Conservation (phyloP, 306 rosid species). For the Prunus campanulata region DNA sequence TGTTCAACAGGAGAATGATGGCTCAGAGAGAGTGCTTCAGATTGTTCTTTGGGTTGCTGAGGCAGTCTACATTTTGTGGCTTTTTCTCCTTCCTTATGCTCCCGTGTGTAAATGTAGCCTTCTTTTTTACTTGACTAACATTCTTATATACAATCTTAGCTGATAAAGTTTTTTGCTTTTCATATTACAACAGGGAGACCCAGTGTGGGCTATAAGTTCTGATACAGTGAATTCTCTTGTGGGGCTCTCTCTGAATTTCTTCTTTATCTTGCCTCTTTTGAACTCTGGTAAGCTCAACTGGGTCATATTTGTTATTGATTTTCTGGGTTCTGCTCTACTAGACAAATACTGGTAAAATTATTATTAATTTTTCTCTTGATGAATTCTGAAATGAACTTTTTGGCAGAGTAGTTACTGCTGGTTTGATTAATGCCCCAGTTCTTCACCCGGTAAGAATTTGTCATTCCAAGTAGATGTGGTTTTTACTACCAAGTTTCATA, state of each 20-base stretch:
- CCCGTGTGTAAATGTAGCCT: constrained; percentile 38
- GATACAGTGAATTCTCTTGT: constrained; percentile 68
- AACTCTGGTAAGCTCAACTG: constrained; percentile 62
- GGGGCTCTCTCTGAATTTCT: constrained; percentile 85
- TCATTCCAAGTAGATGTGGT: background rate
- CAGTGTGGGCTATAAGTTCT: constrained; percentile 88
- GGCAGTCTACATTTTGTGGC: constrained; percentile 72
- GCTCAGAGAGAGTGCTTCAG: constrained; percentile 37
- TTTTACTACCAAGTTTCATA: background rate
- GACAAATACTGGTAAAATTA: background rate
- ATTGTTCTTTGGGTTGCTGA: constrained; percentile 60
- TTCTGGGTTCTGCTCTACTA: background rate
- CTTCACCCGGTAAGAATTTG: constrained; percentile 81
- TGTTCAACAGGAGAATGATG: constrained; percentile 23
- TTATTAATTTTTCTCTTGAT: constrained; percentile 14
- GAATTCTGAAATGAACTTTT: constrained; percentile 31
- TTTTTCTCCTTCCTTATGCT: constrained; percentile 79
- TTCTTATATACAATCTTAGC: background rate
- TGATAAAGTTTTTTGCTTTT: constrained; percentile 13
- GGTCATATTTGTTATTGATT: background rate
- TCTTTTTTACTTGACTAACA: background rate
- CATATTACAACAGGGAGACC: constrained; percentile 67
- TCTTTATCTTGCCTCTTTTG: constrained; percentile 68
- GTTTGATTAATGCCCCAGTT: constrained; percentile 70
- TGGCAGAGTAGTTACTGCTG: constrained; percentile 82